Conservation (phyloP, 768 basidiomycete genomes). For the Kwoniella sp. region DNA sequence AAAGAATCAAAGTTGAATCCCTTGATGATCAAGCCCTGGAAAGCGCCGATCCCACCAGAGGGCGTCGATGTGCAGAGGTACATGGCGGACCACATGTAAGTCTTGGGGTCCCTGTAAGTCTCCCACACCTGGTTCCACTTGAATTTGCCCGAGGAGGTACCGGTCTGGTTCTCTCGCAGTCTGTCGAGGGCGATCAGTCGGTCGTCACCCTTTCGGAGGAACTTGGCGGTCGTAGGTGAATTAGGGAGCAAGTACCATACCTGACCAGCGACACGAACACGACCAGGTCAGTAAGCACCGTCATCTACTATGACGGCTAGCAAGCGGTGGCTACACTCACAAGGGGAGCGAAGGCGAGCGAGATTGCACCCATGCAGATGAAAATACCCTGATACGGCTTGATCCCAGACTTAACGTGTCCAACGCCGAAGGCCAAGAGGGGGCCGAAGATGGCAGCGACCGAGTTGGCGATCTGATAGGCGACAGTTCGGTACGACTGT, state of each 20-base stretch:
- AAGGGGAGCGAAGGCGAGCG: slow-evolving; percentile 29
- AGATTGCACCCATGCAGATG: slow-evolving; percentile 36
- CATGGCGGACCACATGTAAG: slow-evolving; percentile 29
- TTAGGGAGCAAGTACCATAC: slow-evolving; percentile 38
- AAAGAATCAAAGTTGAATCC: slow-evolving; percentile 21
- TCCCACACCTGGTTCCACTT: slow-evolving; percentile 40
- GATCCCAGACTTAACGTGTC: slow-evolving; percentile 17
- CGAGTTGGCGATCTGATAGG: slow-evolving; percentile 33
- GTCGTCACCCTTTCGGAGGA: slow-evolving; percentile 41
- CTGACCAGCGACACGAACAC: no score
- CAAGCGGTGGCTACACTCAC: slow-evolving; percentile 11
- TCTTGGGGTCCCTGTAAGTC: slow-evolving; percentile 34
- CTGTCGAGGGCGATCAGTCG: slow-evolving; percentile 39
- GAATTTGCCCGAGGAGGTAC: slow-evolving; percentile 28
- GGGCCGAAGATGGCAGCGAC: slow-evolving; percentile 32
- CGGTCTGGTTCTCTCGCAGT: slow-evolving; percentile 44
- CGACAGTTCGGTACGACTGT: slow-evolving; percentile 34
- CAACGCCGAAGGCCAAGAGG: slow-evolving; percentile 20
- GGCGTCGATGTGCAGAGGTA: slow-evolving; percentile 21
- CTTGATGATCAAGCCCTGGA: slow-evolving; percentile 28
- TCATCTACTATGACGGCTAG: neutral
- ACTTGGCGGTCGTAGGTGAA: slow-evolving; percentile 40
- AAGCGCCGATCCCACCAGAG: slow-evolving; percentile 22
- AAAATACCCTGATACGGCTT: slow-evolving; percentile 36
- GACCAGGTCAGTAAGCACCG: no score